These are phyloP conservation scores for Rutstroemia sp. DNA, from an alignment of 2,329 filamentous ascomycete genomes.

Conservation along the genomic window DNA sequence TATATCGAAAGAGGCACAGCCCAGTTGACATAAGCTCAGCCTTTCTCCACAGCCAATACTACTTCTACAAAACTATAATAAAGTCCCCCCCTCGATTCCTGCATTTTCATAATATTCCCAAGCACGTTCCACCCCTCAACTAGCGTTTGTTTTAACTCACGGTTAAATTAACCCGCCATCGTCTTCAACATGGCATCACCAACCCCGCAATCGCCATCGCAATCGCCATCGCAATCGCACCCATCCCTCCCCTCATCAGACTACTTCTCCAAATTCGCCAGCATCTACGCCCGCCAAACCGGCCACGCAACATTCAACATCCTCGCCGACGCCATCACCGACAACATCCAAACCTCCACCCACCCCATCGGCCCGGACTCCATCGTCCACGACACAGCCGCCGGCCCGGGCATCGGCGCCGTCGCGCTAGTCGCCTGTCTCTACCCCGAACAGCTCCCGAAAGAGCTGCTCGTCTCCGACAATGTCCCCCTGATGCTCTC, in stretches of 20 bases:
- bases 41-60: too few relatives aligned
- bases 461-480: conserved; percentile 25
- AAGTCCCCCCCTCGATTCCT: neutral
- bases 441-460: conserved; percentile 23
- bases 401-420: conserved; percentile 25
- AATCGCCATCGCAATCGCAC: neutral
- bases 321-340: conserved; percentile 21
- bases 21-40: too few relatives aligned
- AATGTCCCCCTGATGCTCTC: conserved; percentile 25
- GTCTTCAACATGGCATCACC: neutral
- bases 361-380: conserved; percentile 12
- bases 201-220: neutral
- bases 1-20: too few relatives aligned
- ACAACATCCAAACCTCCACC: conserved; percentile 25
- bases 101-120: neutral
- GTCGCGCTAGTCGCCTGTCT: conserved; percentile 24
- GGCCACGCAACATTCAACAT: conserved; percentile 27
- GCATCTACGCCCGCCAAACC: conserved; percentile 25
- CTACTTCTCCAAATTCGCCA: conserved; percentile 29
- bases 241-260: conserved; percentile 9
- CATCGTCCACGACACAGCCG: conserved; percentile 29
- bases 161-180: neutral
- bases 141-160: neutral
- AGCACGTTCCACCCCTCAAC: neutral
- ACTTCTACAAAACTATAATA: too few relatives aligned